Evolutionary conservation across 176 grass and related monocot species (phyloP).

Genomic region (Zizania latifolia): DNA sequence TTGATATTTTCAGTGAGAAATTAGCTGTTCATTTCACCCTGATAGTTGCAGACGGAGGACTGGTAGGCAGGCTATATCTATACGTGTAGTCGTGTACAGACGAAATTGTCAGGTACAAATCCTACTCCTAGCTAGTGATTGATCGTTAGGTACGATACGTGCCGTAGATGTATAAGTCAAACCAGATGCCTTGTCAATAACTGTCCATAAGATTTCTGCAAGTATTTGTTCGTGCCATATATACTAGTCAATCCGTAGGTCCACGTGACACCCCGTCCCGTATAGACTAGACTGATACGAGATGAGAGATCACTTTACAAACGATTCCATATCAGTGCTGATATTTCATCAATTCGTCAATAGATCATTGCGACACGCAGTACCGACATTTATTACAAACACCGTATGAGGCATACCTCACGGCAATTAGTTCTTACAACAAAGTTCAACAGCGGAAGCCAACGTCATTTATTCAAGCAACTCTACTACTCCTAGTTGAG

Average conservation of each 20-base stretch:
- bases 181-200: not conserved
- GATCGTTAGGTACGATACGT: not conserved
- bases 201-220: not conserved
- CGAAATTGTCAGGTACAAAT: not conserved
- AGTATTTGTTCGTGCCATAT: not conserved
- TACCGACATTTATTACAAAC: too few relatives aligned
- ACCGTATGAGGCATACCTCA: too few relatives aligned
- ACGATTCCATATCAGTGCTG: too few relatives aligned
- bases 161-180: not conserved
- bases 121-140: not conserved
- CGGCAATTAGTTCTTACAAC: too few relatives aligned
- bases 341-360: too few relatives aligned
- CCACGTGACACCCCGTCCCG: too few relatives aligned
- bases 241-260: not conserved
- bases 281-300: too few relatives aligned
- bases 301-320: too few relatives aligned
- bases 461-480: too few relatives aligned
- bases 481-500: too few relatives aligned
- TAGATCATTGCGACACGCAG: too few relatives aligned
- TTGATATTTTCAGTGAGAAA: not conserved
- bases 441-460: too few relatives aligned
- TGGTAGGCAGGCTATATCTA: not conserved
- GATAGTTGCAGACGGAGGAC: not conserved
- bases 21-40: not conserved
- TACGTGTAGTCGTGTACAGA: not conserved